Evolutionary conservation across 73 alveolate species (phyloP), one percentile per base, ranked within the genome.

Genomic region (Tetrahymena thermophila): DNA sequence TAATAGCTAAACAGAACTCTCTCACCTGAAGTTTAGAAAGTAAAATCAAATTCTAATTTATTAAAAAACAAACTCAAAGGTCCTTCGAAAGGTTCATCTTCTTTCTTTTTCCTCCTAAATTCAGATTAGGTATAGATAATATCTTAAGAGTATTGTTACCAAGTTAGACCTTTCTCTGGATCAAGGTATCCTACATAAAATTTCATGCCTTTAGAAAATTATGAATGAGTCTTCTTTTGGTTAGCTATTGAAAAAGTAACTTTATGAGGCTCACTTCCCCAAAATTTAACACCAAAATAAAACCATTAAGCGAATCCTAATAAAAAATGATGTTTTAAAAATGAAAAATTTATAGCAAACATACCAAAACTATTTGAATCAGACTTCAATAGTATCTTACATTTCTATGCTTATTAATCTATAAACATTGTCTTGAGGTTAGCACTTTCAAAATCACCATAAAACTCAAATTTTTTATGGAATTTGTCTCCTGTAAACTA

Each of bases 291-390:
- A 17, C 97, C 97, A 89, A 95, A 95, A 58, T 85, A 95, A 85
- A 95, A 95, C 97, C 97, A 95, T 89, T 95, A 95, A 31, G 97
- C 94, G 35, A 94, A 95, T 16, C 97, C 97, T 71, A 23, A 19
- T 50, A 19, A 50, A 50, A 50, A 5, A 50, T 19, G 0, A 15
- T 19, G 6, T 19, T 50, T 50, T 50, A 19, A 50, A 19, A 19
- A 19, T 50, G 83, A 10, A 50, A 50, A 50, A 5, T 50, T 5
- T 19, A 14, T 11, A 19, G 83, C 13, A 28, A 71, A 71, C 3
- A 1, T 71, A 71, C 89, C 89, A 28, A 71, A 71, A 71, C 89
- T 71, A 71, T 71, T 71, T 0, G 89, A 71, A 40, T 71, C 89
- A 71, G 89, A 71, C 37, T 71, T 71, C 31, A 71, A 31, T 5